These are phyloP conservation scores for Cladophialophora exuberans DNA, from an alignment of 2,329 filamentous ascomycete genomes.

Conservation along the genomic window DNA sequence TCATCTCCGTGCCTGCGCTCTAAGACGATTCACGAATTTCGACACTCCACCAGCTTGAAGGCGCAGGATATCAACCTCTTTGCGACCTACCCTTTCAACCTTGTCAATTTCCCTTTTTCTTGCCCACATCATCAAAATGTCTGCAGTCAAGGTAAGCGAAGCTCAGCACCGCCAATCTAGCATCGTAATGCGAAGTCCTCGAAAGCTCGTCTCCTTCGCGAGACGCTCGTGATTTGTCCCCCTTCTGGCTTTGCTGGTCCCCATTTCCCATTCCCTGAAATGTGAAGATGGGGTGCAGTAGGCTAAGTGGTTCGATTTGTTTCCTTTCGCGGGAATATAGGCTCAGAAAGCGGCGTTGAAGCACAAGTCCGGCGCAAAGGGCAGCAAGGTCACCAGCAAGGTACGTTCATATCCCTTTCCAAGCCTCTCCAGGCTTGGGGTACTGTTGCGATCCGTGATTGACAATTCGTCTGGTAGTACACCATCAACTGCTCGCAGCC, in stretches of 20 bases:
- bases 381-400: constrained; percentile 52
- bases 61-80: constrained; percentile 92
- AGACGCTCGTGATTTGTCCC: no score
- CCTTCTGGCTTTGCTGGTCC: constrained; percentile 90
- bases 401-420: constrained; percentile 36
- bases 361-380: not conserved
- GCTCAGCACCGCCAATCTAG: not conserved
- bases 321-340: constrained; percentile 43
- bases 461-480: constrained; percentile 63
- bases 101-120: not conserved
- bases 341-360: constrained; percentile 35
- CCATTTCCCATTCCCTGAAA: no score
- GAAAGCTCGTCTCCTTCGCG: no score
- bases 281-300: constrained; percentile 66
- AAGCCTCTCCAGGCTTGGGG: not conserved
- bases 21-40: no score
- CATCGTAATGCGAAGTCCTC: constrained; percentile 33
- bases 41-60: no score
- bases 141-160: constrained; percentile 33
- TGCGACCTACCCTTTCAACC: constrained; percentile 55
- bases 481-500: constrained; percentile 99
- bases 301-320: constrained; percentile 83
- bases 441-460: constrained; percentile 1
- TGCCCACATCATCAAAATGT: constrained; percentile 22
- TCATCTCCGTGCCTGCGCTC: no score